Percentiles rank a stretch among this genome's conserved stretches.
Conservation (phyloP, 2,329 filamentous ascomycete genomes). For the Neurospora sp. region DNA sequence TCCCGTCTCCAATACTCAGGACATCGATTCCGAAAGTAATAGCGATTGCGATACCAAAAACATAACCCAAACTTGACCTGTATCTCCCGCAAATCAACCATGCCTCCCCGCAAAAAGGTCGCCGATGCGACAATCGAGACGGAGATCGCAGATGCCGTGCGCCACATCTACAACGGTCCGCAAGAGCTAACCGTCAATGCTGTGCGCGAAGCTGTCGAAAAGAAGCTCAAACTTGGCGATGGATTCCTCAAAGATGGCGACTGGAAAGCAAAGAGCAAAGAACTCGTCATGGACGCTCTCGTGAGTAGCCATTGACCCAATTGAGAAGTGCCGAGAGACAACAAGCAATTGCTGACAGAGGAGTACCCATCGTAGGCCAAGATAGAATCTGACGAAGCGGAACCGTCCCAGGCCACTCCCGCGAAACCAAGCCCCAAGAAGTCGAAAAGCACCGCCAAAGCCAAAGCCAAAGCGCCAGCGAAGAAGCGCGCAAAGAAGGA, state of each 20-base stretch:
- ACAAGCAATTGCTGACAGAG: conserved; percentile 3
- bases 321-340: neutral
- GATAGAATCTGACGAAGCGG: conserved; percentile 11
- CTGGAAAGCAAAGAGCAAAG: conserved; percentile 52
- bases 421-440: conserved; percentile 9
- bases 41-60: neutral
- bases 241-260: conserved; percentile 38
- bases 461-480: conserved; percentile 10
- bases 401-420: conserved; percentile 5
- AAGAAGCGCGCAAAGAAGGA: conserved; percentile 16
- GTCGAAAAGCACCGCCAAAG: conserved; percentile 11
- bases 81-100: neutral
- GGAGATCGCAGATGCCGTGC: conserved; percentile 37
- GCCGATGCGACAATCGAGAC: conserved; percentile 29
- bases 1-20: neutral
- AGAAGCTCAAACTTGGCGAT: conserved; percentile 35
- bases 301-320: conserved; percentile 28
- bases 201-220: conserved; percentile 42
- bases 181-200: conserved; percentile 44
- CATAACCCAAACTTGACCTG: neutral
- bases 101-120: neutral
- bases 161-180: conserved; percentile 32
- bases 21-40: neutral
- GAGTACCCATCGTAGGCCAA: neutral
- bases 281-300: conserved; percentile 42